Conservation (phyloP, 1,284 basidiomycete species). For the Irpex sp. region DNA sequence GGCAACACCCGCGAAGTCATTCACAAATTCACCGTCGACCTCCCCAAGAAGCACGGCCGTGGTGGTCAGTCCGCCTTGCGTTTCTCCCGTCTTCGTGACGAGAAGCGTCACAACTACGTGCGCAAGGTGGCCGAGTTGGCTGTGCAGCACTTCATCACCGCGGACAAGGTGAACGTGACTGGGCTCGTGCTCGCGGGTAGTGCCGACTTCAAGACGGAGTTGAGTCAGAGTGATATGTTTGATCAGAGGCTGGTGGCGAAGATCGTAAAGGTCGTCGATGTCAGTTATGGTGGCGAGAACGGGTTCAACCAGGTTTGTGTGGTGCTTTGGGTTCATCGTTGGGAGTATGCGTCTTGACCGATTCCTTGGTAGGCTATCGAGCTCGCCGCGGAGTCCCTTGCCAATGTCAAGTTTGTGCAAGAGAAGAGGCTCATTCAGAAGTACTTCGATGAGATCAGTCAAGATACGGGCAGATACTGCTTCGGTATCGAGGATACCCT, state of each 20-base stretch:
- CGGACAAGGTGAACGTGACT: conserved; percentile 97
- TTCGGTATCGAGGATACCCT: conserved; percentile 98
- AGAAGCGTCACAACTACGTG: conserved; percentile 99
- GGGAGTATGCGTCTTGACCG: neutral
- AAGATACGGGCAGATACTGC: conserved; percentile 96
- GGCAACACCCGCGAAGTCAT: conserved; percentile 97
- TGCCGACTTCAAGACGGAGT: conserved; percentile 98
- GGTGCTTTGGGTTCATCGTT: neutral
- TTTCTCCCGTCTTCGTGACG: conserved; percentile 99
- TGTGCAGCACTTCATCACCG: conserved; percentile 97
- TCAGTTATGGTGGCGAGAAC: conserved; percentile 98
- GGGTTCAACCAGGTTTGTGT: conserved; percentile 88
- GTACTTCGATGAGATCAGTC: conserved; percentile 99
- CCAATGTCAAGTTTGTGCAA: conserved; percentile 99
- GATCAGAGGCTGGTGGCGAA: conserved; percentile 85
- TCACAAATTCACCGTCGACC: conserved; percentile 98
- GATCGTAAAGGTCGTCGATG: conserved; percentile 96
- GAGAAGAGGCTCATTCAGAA: conserved; percentile 97
- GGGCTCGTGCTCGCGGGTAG: conserved; percentile 97
- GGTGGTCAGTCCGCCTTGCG: conserved; percentile 99
- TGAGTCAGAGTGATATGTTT: conserved; percentile 96
- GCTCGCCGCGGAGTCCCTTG: conserved; percentile 89
- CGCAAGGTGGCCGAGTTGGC: conserved; percentile 97
- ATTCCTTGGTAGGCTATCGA: conserved; percentile 76
- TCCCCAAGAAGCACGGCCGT: conserved; percentile 99